Evolutionary conservation across 257 asterid genomes (phyloP), one percentile per base, ranked within the genome.

Genomic region (Solanum neorickii): DNA sequence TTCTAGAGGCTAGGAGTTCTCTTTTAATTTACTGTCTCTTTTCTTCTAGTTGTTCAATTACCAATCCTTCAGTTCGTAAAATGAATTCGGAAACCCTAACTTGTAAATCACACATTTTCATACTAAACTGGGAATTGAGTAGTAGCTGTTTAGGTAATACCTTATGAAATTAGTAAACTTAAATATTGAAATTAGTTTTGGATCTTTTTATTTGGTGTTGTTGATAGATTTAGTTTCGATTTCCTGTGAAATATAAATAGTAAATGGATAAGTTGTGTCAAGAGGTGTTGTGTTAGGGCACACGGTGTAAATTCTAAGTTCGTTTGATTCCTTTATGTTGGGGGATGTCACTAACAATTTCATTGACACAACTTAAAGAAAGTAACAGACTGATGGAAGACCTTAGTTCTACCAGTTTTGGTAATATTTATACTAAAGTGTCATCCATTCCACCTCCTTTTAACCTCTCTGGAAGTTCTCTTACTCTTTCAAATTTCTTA

Each of bases 11-110:
- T 72, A n/a, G 23, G 27, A 72, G 41, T 35, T 33, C 46, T 35
- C 27, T 33, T 72, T 18, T 72, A 16, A 33, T 72, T 9, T 16
- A 27, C 9, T 14, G 76, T 2, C 35, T 7, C 60, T 76, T 76
- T 76, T 76, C 59, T 76, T 76, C 35, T 42, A 76, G 83, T 76
- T 76, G 33, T n/a, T n/a, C 83, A 42, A 14, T 76, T 33, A 42
- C 83, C 60, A 42, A 44, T 25, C 49, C 83, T 77, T 65, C 66
- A 18, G 47, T 80, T 12, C 3, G 4, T 65, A 73, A 65, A 90
- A 94, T 92, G 95, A 89, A 83, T 91, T 92, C 91, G 21, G 86
- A 87, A 89, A 83, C 92, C 82, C 94, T 91, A 68, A 65, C 90
- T 87, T 87, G 83, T 83, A 88, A 87, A 74, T 72, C 80, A 65